Evolutionary conservation across 768 basidiomycete species (phyloP).

Genomic region (Strobilomyces echinocephalus): DNA sequence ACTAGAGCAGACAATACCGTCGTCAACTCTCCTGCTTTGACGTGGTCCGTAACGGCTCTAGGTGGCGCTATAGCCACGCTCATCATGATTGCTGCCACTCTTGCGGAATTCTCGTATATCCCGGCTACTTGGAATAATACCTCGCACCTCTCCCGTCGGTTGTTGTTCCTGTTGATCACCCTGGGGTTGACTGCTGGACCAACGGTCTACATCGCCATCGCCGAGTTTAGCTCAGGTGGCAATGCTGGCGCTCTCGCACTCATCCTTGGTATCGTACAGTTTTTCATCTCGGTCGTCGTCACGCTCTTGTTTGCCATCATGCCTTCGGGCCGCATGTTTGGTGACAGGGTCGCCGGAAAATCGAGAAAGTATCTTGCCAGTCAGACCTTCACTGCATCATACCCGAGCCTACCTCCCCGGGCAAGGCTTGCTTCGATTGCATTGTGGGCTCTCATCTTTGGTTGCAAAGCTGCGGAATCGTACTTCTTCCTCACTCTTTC

Average conservation of each 20-base stretch:
- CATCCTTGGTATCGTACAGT: conserved; percentile 95
- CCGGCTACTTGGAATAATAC: conserved; percentile 99
- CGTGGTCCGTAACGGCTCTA: conserved; percentile 90
- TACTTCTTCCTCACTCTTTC: conserved; percentile 98
- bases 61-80: conserved; percentile 94
- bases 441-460: conserved; percentile 91
- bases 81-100: conserved; percentile 94
- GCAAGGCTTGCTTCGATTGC: conserved; percentile 74
- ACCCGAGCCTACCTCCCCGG: conserved; percentile 60
- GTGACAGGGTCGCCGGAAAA: conserved; percentile 94
- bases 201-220: conserved; percentile 91
- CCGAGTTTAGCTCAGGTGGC: conserved; percentile 53
- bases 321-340: conserved; percentile 98
- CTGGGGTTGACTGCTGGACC: conserved; percentile 90
- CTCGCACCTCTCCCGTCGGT: conserved; percentile 87
- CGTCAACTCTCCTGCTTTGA: conserved; percentile 67
- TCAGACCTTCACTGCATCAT: conserved; percentile 97
- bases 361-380: conserved; percentile 95
- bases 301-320: conserved; percentile 86
- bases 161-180: conserved; percentile 85
- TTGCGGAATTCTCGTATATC: conserved; percentile 95
- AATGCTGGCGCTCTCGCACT: conserved; percentile 69
- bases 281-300: conserved; percentile 85
- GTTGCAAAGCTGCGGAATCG: conserved; percentile 94
- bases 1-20: conserved; percentile 30